phyloP scores from a whole-genome alignment of 495 filamentous ascomycete species.

The Thozetella sp. region DNA sequence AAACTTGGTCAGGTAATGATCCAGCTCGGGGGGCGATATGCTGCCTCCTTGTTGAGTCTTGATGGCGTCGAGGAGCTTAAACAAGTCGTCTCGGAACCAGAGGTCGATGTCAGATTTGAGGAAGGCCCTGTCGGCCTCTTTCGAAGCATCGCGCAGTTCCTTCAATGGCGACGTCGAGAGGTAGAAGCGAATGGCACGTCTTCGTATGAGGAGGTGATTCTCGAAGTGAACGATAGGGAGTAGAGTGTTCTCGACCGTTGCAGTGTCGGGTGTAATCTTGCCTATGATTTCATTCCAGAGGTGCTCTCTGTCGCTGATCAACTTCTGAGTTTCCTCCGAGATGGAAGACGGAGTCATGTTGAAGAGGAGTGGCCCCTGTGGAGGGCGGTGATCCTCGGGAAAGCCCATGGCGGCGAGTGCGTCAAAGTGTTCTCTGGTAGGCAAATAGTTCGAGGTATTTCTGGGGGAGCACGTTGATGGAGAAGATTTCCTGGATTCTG shows the following conservation, averaged over 20 bases:
- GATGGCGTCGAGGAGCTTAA: background rate
- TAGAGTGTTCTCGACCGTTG: background rate
- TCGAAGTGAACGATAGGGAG: background rate
- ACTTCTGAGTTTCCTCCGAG: background rate
- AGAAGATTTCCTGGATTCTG: too few relatives aligned
- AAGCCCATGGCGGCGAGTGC: background rate
- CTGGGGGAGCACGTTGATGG: too few relatives aligned
- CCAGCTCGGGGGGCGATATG: background rate
- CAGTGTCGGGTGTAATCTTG: background rate
- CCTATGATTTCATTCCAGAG: background rate
- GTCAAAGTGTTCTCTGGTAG: too few relatives aligned
- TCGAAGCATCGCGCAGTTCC: background rate
- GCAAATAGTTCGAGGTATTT: too few relatives aligned
- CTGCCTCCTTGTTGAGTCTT: background rate
- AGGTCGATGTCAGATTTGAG: background rate
- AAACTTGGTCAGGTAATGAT: constrained; percentile 6
- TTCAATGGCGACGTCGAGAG: background rate
- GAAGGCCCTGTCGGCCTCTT: background rate
- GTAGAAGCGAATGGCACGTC: constrained; percentile 1
- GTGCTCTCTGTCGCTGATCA: background rate
- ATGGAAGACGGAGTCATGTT: background rate
- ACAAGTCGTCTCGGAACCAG: background rate
- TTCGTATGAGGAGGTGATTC: background rate
- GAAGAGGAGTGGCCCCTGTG: background rate
- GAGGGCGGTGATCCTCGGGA: background rate